phyloP scores from a whole-genome alignment of 2,329 filamentous ascomycete species.

The Cryphonectria radicalis region DNA sequence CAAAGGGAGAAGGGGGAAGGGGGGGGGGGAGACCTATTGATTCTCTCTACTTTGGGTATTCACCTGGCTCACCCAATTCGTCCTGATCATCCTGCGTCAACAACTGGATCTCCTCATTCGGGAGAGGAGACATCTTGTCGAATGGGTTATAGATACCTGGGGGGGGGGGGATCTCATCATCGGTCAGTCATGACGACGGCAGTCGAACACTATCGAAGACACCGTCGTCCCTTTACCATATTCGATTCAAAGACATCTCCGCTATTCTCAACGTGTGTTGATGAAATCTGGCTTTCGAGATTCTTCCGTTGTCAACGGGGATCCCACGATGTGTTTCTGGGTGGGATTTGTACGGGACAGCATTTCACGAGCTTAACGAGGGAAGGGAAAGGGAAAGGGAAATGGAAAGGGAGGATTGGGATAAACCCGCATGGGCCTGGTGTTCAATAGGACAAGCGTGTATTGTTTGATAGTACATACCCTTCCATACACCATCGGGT shows the following conservation, averaged over 20 bases:
- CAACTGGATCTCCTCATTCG: not conserved
- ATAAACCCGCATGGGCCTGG: constrained; percentile 16
- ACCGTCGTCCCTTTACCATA: not conserved
- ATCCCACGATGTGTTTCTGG: not conserved
- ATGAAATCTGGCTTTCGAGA: not conserved
- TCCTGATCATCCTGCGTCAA: not conserved
- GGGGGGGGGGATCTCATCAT: not conserved
- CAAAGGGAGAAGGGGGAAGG: no score
- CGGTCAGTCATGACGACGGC: not conserved
- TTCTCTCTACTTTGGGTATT: not conserved
- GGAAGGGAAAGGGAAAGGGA: not conserved
- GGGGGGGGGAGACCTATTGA: not conserved
- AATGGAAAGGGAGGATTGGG: not conserved
- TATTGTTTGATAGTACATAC: constrained; percentile 8
- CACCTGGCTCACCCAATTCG: not conserved
- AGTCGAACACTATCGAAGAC: not conserved
- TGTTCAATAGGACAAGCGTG: constrained; percentile 14
- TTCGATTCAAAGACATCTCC: not conserved
- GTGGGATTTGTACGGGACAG: not conserved
- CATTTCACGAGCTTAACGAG: not conserved
- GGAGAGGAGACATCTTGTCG: not conserved
- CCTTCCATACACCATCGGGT: not conserved
- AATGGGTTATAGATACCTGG: not conserved
- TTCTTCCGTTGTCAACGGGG: not conserved
- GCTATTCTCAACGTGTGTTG: not conserved